Evolutionary conservation across 495 filamentous ascomycete species (phyloP).

Genomic region (Penicillium turbatum): DNA sequence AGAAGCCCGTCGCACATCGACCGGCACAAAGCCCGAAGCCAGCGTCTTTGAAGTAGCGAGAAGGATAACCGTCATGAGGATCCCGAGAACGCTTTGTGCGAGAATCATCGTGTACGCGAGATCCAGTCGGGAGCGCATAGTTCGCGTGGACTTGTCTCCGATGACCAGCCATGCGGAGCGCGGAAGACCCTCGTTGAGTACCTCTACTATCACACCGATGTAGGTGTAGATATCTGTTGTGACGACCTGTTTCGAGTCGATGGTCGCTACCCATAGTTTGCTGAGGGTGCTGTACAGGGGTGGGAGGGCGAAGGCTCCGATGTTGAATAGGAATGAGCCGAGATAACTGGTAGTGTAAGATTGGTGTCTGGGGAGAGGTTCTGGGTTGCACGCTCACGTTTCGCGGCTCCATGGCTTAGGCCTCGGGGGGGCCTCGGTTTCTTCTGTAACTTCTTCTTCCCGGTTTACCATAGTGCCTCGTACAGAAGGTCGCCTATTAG

Average conservation of each 20-base stretch:
- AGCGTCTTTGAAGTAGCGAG: conserved; percentile 49
- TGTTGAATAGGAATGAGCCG: conserved; percentile 46
- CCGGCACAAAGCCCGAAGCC: conserved; percentile 60
- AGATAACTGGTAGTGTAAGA: neutral
- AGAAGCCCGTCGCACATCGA: conserved; percentile 49
- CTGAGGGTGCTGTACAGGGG: conserved; percentile 65
- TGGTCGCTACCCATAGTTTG: conserved; percentile 72
- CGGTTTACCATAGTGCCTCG: neutral
- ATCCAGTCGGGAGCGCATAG: conserved; percentile 46
- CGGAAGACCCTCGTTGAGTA: conserved; percentile 71
- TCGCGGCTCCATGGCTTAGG: neutral
- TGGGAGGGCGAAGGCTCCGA: conserved; percentile 59
- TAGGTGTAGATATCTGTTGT: conserved; percentile 64
- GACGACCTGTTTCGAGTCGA: conserved; percentile 61
- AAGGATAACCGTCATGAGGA: conserved; percentile 61
- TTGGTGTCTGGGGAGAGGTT: neutral
- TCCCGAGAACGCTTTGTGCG: conserved; percentile 53
- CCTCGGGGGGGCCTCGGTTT: too few species aligned
- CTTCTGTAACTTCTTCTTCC: neutral
- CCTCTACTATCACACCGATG: conserved; percentile 60
- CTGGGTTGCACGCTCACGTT: neutral
- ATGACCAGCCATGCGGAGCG: conserved; percentile 66
- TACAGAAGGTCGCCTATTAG: neutral
- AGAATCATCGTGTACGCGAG: conserved; percentile 63
- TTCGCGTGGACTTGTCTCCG: conserved; percentile 58